Evolutionary conservation across 768 basidiomycete species (phyloP).

Genomic region (Hortiboletus campestris): DNA sequence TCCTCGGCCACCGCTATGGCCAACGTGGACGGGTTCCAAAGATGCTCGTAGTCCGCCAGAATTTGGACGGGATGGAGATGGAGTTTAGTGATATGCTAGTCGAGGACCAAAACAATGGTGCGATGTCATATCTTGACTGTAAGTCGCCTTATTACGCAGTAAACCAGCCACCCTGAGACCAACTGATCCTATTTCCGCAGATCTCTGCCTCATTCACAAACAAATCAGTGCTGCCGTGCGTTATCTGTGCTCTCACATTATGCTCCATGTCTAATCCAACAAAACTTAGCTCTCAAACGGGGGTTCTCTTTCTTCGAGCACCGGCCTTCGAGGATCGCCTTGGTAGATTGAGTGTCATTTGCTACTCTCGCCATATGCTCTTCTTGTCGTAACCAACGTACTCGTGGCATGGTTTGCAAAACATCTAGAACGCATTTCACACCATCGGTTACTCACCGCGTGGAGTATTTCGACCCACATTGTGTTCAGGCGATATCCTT

Average conservation of each 20-base stretch:
- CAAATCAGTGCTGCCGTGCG: slow-evolving; percentile 31
- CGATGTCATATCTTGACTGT: slow-evolving; percentile 91
- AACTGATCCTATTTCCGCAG: slow-evolving; percentile 12
- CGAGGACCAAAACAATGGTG: slow-evolving; percentile 97
- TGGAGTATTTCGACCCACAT: not conserved
- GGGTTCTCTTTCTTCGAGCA: slow-evolving; percentile 24
- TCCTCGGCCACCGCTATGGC: slow-evolving; percentile 64
- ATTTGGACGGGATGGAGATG: slow-evolving; percentile 88
- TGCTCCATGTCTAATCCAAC: slow-evolving; percentile 1
- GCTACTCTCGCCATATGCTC: not conserved
- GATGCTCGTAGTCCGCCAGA: slow-evolving; percentile 82
- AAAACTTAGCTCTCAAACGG: slow-evolving; percentile 29
- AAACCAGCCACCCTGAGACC: not conserved
- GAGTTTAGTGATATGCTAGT: slow-evolving; percentile 97
- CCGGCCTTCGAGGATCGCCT: slow-evolving; percentile 32
- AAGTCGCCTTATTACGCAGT: slow-evolving; percentile 27
- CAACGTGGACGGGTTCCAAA: slow-evolving; percentile 56
- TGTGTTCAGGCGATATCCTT: not conserved
- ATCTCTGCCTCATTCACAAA: slow-evolving; percentile 35
- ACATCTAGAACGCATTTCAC: slow-evolving; percentile 6
- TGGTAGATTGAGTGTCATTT: slow-evolving; percentile 23
- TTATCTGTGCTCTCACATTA: not conserved
- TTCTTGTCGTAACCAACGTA: slow-evolving; percentile 11
- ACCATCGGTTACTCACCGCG: not conserved
- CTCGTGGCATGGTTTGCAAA: slow-evolving; percentile 3